phyloP scores from a whole-genome alignment of 2,329 filamentous ascomycete genomes.

The Juglanconis oblonga region DNA sequence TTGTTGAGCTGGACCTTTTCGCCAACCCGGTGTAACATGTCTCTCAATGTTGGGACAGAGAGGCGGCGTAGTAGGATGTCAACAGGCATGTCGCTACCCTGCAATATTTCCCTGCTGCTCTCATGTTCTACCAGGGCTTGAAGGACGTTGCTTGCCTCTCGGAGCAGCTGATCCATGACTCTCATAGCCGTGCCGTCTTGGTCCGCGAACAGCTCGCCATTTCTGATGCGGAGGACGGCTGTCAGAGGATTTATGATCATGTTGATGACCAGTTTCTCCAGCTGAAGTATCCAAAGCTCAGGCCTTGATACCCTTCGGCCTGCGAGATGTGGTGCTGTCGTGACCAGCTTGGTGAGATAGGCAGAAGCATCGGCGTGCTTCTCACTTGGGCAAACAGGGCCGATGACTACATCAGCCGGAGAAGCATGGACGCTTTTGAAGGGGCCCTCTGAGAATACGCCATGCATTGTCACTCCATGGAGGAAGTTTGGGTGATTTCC shows the following conservation, averaged over 20 bases:
- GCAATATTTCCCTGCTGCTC: conserved; percentile 37
- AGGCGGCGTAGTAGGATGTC: conserved; percentile 37
- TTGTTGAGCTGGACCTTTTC: conserved; percentile 50
- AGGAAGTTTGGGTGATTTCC: conserved; percentile 64
- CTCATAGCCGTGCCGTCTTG: conserved; percentile 46
- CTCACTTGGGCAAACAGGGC: conserved; percentile 38
- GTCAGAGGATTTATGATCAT: conserved; percentile 83
- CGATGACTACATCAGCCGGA: conserved; percentile 45
- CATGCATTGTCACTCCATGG: conserved; percentile 60
- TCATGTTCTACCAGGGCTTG: conserved; percentile 63
- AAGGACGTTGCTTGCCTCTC: conserved; percentile 74
- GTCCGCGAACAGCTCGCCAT: conserved; percentile 71
- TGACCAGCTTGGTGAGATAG: conserved; percentile 42
- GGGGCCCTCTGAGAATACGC: conserved; percentile 46
- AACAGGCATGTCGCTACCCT: not conserved
- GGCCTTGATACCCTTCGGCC: conserved; percentile 36
- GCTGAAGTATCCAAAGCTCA: conserved; percentile 60
- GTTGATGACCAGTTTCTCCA: conserved; percentile 85
- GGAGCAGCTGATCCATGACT: conserved; percentile 66
- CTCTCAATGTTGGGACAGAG: conserved; percentile 37
- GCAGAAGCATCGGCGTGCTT: conserved; percentile 11
- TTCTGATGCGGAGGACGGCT: conserved; percentile 70
- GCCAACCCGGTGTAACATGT: conserved; percentile 46
- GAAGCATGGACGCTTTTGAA: conserved; percentile 54
- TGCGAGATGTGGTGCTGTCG: conserved; percentile 40